Percentiles rank a stretch among this genome's conserved stretches.
Evolutionary conservation across 2,329 filamentous ascomycete species (phyloP).

Genomic region (Epichloe baconii): DNA sequence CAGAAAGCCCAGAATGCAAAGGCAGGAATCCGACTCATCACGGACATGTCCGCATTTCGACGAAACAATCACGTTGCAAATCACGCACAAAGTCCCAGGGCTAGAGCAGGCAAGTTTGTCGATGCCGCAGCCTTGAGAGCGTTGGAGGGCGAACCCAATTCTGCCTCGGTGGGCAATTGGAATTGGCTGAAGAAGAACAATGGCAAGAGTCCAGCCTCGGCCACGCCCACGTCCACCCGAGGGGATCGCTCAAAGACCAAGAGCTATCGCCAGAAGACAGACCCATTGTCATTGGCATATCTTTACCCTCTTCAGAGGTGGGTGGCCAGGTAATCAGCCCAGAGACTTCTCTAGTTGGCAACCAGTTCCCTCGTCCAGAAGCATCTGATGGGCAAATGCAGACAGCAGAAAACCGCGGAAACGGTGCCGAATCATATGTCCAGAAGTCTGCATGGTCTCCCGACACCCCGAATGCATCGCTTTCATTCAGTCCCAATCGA

Average conservation of each 20-base stretch:
- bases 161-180: constrained; percentile 42
- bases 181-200: constrained; percentile 38
- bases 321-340: constrained; percentile 28
- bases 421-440: not conserved
- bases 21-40: constrained; percentile 56
- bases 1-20: constrained; percentile 48
- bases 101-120: constrained; percentile 34
- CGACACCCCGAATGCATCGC: constrained; percentile 40
- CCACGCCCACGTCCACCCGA: constrained; percentile 15
- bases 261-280: constrained; percentile 55
- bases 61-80: constrained; percentile 26
- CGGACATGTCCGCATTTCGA: constrained; percentile 47
- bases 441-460: constrained; percentile 45
- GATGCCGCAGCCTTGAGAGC: constrained; percentile 47
- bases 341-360: constrained; percentile 32
- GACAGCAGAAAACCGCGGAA: not conserved
- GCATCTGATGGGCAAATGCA: not conserved
- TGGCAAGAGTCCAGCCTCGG: constrained; percentile 15
- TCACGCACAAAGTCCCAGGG: constrained; percentile 17
- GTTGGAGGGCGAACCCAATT: constrained; percentile 41
- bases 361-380: constrained; percentile 13
- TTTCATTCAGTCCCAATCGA: constrained; percentile 28
- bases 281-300: constrained; percentile 62
- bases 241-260: constrained; percentile 14
- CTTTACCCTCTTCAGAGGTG: constrained; percentile 37